Percentiles rank a stretch among this genome's conserved stretches.
Evolutionary conservation across 23 red algal genomes (phyloP).

Genomic region (Gracilariopsis chorda): DNA sequence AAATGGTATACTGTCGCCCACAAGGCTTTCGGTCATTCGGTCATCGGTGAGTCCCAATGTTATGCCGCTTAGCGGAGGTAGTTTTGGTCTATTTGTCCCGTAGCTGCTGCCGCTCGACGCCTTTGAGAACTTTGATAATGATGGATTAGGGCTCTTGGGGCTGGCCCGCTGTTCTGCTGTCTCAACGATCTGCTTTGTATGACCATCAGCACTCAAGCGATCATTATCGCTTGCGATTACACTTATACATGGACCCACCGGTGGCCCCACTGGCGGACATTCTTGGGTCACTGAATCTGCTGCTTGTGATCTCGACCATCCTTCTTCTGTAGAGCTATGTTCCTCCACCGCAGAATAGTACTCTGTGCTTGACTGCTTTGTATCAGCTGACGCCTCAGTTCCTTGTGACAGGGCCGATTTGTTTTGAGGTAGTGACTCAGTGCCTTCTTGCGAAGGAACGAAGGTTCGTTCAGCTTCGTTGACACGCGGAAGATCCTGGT

Average conservation of each 20-base stretch:
- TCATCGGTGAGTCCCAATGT: conserved; percentile 58
- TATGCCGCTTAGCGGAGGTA: conserved; percentile 38
- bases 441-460: background rate
- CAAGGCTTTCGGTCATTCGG: conserved; percentile 21
- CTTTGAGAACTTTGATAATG: background rate
- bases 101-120: background rate
- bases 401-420: background rate
- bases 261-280: background rate
- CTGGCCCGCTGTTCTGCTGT: background rate
- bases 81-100: conserved; percentile 40
- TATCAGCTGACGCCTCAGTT: background rate
- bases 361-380: background rate
- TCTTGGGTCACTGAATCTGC: too few relatives aligned
- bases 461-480: background rate
- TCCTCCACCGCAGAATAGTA: conserved; percentile 33
- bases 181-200: background rate
- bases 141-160: background rate
- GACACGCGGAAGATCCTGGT: background rate
- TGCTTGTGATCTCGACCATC: background rate
- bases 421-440: background rate
- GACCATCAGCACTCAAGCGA: background rate
- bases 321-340: conserved; percentile 25
- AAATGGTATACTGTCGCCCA: conserved; percentile 1
- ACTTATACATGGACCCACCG: background rate
- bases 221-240: conserved; percentile 3